phyloP scores from a whole-genome alignment of 805 yeast species.

The Zygosaccharomyces bailii region DNA sequence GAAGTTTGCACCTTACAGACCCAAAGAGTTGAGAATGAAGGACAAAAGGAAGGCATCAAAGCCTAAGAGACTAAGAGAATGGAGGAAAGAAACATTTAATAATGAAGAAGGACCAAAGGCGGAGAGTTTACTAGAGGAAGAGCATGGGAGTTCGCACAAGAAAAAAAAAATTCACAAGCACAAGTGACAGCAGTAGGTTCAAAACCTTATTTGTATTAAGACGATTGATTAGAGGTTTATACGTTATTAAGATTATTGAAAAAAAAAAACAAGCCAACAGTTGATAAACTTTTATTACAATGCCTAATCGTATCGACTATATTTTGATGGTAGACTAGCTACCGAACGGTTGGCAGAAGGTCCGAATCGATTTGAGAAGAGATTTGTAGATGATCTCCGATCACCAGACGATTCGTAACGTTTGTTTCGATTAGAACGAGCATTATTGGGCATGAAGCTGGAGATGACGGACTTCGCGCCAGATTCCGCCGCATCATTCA shows the following conservation, averaged over 20 bases:
- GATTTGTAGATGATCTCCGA: constrained; percentile 11
- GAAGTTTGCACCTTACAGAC: constrained; percentile 90
- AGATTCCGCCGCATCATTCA: constrained; percentile 35
- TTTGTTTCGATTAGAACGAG: constrained; percentile 5
- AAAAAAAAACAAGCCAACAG: constrained; percentile 7
- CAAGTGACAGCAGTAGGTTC: neutral
- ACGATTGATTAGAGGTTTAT: neutral
- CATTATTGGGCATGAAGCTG: constrained; percentile 19
- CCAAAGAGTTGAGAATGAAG: constrained; percentile 62
- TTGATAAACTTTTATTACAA: constrained; percentile 2
- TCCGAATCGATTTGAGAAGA: constrained; percentile 2
- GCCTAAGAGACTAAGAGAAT: constrained; percentile 75
- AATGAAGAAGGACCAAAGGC: constrained; percentile 46
- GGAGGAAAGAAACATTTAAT: constrained; percentile 83
- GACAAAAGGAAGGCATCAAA: constrained; percentile 85
- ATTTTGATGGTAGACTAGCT: constrained; percentile 17
- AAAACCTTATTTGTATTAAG: neutral
- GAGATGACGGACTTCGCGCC: constrained; percentile 37
- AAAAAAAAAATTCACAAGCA: constrained; percentile 2
- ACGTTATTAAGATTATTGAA: neutral
- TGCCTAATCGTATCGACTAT: constrained; percentile 15
- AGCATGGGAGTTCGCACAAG: constrained; percentile 1
- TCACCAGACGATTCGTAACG: constrained; percentile 8
- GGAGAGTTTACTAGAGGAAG: neutral
- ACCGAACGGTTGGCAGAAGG: constrained; percentile 16